Conservation (phyloP, 1,284 basidiomycete genomes). For the Microstroma glucosiphilum region DNA sequence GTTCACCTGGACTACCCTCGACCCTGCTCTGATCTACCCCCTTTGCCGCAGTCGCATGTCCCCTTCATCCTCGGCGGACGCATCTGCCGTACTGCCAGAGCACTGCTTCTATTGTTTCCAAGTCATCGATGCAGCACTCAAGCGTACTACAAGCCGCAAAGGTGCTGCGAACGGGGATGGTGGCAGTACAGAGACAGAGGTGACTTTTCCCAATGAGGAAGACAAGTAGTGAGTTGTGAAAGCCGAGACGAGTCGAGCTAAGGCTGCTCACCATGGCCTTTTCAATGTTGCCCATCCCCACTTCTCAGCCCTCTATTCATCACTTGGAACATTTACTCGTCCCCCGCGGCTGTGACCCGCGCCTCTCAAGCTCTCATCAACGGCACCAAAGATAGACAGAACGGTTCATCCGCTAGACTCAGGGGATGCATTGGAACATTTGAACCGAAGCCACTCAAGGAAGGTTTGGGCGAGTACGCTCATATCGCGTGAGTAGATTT, state of each 20-base stretch:
- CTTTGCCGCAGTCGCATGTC: too few species aligned
- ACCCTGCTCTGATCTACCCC: too few species aligned
- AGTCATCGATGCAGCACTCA: constrained; percentile 52
- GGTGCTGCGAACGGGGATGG: constrained; percentile 10
- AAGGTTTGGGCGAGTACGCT: constrained; percentile 82
- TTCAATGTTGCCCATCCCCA: too few species aligned
- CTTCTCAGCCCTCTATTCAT: constrained; percentile 78
- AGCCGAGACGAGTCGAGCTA: too few species aligned
- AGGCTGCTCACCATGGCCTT: too few species aligned
- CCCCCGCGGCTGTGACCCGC: constrained; percentile 14
- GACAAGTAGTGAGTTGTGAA: not conserved
- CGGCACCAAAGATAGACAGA: constrained; percentile 57
- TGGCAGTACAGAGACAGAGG: not conserved
- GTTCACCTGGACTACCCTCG: too few species aligned
- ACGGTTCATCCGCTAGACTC: constrained; percentile 57
- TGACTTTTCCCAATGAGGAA: not conserved
- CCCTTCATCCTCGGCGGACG: too few species aligned
- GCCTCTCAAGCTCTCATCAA: constrained; percentile 5
- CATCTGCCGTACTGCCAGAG: constrained; percentile 27
- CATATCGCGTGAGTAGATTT: constrained; percentile 61
- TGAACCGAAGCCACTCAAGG: constrained; percentile 65
- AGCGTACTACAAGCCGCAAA: not conserved
- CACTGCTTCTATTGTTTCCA: constrained; percentile 57
- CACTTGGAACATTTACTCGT: constrained; percentile 74
- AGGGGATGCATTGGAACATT: constrained; percentile 96